A percentile compares a stretch with the other conserved stretches of the same genome.
These are phyloP conservation scores for Tolypocladium pustulatum DNA, from an alignment of 2,329 filamentous ascomycete species.

Conservation along the genomic window DNA sequence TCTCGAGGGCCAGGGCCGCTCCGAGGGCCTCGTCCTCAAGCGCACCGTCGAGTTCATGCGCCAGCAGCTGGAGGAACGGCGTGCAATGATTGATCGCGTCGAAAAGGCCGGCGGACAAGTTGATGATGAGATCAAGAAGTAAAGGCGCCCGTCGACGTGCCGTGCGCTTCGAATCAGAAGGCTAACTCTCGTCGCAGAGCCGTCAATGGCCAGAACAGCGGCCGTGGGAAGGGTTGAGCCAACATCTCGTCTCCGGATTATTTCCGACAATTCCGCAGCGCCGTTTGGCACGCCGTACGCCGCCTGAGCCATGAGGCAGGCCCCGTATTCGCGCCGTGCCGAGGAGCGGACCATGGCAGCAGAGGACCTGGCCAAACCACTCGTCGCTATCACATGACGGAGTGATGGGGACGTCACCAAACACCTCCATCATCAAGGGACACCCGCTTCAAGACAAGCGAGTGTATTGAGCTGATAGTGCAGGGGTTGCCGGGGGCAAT, in stretches of 20 bases:
- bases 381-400: background rate
- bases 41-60: slow-evolving; percentile 57
- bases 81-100: slow-evolving; percentile 45
- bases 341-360: background rate
- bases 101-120: slow-evolving; percentile 50
- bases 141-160: slow-evolving; percentile 7
- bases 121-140: slow-evolving; percentile 33
- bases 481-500: background rate
- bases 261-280: background rate
- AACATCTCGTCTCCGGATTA: background rate
- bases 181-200: background rate
- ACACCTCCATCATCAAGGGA: background rate
- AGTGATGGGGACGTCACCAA: background rate
- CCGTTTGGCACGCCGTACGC: background rate
- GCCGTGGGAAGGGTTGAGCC: background rate
- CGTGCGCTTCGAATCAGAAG: background rate
- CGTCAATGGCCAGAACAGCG: slow-evolving; percentile 5
- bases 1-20: slow-evolving; percentile 71
- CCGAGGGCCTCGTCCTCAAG: slow-evolving; percentile 74
- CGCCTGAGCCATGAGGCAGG: background rate
- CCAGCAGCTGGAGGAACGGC: slow-evolving; percentile 47
- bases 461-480: too few relatives aligned
- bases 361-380: background rate
- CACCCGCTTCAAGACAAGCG: background rate
- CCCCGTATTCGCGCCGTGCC: background rate